Evolutionary conservation across 2,329 filamentous ascomycete genomes (phyloP).

Genomic region (Onygena corvina): DNA sequence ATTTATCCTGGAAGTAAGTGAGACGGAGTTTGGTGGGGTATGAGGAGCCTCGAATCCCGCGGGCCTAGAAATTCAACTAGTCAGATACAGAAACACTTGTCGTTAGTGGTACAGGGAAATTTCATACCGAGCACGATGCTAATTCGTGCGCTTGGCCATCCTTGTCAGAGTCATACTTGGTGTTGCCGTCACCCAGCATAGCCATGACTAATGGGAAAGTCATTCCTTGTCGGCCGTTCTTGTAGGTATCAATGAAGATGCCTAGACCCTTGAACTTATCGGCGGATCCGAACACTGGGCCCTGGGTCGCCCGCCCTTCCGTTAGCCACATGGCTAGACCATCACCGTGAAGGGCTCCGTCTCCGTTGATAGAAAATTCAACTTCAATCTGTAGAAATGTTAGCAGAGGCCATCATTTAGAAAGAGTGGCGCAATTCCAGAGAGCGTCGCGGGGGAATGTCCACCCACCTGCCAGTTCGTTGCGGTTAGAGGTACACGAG

Average conservation of each 20-base stretch:
- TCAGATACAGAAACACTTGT: not conserved
- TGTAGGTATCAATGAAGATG: slow-evolving; percentile 97
- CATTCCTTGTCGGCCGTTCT: slow-evolving; percentile 92
- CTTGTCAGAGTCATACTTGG: slow-evolving; percentile 78
- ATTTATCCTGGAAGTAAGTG: slow-evolving; percentile 95
- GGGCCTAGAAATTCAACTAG: slow-evolving; percentile 40
- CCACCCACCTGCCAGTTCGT: slow-evolving; percentile 80
- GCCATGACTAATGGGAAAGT: slow-evolving; percentile 98
- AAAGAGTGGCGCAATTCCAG: not conserved
- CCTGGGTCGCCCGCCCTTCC: slow-evolving; percentile 69
- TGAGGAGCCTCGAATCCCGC: slow-evolving; percentile 69
- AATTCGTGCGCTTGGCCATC: slow-evolving; percentile 90
- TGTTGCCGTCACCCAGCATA: slow-evolving; percentile 88
- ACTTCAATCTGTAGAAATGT: slow-evolving; percentile 55
- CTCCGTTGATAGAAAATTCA: slow-evolving; percentile 86
- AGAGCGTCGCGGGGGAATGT: not conserved
- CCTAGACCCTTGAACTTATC: slow-evolving; percentile 91
- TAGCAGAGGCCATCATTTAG: too few relatives aligned
- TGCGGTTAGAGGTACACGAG: slow-evolving; percentile 81
- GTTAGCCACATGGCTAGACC: slow-evolving; percentile 98
- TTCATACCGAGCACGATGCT: slow-evolving; percentile 70
- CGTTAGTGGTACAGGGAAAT: not conserved
- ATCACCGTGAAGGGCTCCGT: slow-evolving; percentile 83
- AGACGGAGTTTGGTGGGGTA: slow-evolving; percentile 75
- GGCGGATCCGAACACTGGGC: slow-evolving; percentile 73